Evolutionary conservation across 2,329 filamentous ascomycete species (phyloP), one percentile per base, ranked within the genome.

Genomic region (Sporothrix mexicana): DNA sequence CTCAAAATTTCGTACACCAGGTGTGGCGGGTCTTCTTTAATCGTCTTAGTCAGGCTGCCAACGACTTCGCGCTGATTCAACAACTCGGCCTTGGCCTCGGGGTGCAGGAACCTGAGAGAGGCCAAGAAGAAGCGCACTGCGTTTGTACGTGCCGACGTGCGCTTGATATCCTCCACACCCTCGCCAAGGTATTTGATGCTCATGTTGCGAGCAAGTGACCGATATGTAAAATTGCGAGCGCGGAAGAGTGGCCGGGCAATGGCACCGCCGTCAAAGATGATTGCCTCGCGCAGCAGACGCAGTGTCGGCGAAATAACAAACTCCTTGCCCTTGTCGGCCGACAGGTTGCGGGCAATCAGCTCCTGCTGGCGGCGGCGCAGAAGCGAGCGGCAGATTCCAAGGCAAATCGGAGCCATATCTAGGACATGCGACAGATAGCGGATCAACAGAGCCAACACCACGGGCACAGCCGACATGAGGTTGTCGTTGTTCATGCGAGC

Each of bases 301-400:
- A 99, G 83, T 30, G 93, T 95, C 0, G 96, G 95, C 2, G 94
- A 96, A 74, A 98, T 95, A 73, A 98, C 85, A 80, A 93, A 94
- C 53, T 94, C 94, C 79, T 97, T 97, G 66, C 90, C 87, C 80
- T 94, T 95, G 30, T 93, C 91, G 0, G 93, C 90, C 3, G 93
- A 91, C 20, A 98, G 83, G 74, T 93, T 94, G 74, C 91, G 90
- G 45, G 93, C 90, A 30, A 98, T 83, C 2, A 97, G 87, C 77
- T 95, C 93, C 75, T 95, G 85, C 76, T 97, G 93, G 36, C 91
- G 88, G 75, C 92, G 92, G 77, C 94, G 92, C 41, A 99, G 83
- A 57, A 98, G 83, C 17, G 93, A 93, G 76, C 93, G 92, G 80
- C 93, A 94, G 66, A 99, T 86, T 43, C 91, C 88, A 7, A 94